Evolutionary conservation across 331 rosid genomes (phyloP), one percentile per base, ranked within the genome.

Genomic region (Pyracantha coccinea): DNA sequence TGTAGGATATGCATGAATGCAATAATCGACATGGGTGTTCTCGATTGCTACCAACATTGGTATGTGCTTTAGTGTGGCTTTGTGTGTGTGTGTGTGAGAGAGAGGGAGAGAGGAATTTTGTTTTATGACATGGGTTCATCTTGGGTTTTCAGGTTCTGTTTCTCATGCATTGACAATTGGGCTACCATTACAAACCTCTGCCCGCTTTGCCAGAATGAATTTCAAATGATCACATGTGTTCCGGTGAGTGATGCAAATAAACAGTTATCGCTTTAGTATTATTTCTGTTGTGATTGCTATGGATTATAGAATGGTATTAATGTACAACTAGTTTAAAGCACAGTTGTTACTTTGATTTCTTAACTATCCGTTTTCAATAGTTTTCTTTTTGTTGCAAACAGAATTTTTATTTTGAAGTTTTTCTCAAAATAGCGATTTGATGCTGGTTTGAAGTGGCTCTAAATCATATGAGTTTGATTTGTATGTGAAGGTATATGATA

Each of bases 11-110:
- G 97, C 82, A 91, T 93, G 99, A 97, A 92, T 78, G 32, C 83
- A 60, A 81, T 95, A 72, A 76, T 95, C 68, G 99, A 95, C 72
- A 83, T 97, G 85, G 99, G 97, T 75, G 88, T 95, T 83, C 79
- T 95, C 47, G 99, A 95, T 83, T 95, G 97, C 92, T 95, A 98
- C 78, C 96, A 90, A 77, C 99, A 92, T 85, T 92, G 97, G 99
- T 94, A 87, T 73, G 75, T 15, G 7, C 47, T 70, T 84, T n/a
- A 19, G 15, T 72, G 2, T 72, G 59, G n/a, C 44, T 61, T n/a
- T 73, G 6, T 21, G 1, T 61, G 3, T 61, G 20, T 50, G 54
- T 2, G 19, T 41, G 11, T 33, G 44, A 10, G 45, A 1, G 54
- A 50, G 57, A 17, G 44, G 9, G 21, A 52, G 21, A 52, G 4